Conservation (phyloP, 768 basidiomycete genomes). For the Termitomyces sp. region DNA sequence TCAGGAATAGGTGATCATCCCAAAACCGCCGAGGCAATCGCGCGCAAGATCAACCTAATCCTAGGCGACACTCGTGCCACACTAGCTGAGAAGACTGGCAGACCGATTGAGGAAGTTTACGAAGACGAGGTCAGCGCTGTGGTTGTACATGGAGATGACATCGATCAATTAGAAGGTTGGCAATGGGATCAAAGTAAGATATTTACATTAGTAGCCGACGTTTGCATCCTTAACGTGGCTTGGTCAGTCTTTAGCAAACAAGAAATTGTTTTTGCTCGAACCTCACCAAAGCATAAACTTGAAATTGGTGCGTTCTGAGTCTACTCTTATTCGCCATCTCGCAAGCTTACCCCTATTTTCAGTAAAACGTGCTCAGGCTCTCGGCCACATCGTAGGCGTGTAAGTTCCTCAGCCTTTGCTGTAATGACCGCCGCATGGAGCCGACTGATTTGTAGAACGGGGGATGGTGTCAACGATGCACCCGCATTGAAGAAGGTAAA, state of each 20-base stretch:
- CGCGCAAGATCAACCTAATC: conserved; percentile 68
- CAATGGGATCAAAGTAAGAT: conserved; percentile 69
- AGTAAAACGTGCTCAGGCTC: conserved; percentile 70
- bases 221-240: neutral
- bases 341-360: neutral
- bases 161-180: conserved; percentile 64
- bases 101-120: conserved; percentile 54
- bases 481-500: conserved; percentile 60
- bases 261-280: conserved; percentile 71
- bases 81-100: conserved; percentile 50
- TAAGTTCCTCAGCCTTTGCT: conserved; percentile 29
- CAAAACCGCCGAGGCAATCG: conserved; percentile 72
- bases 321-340: neutral
- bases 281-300: conserved; percentile 70
- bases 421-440: neutral
- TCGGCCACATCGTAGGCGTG: conserved; percentile 73
- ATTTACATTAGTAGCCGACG: neutral
- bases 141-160: conserved; percentile 66
- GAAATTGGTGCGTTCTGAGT: conserved; percentile 50
- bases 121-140: conserved; percentile 67
- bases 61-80: conserved; percentile 64
- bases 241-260: conserved; percentile 57
- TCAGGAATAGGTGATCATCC: conserved; percentile 53
- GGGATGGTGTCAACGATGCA: conserved; percentile 71
- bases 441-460: conserved; percentile 38